Evolutionary conservation across 1,139 yeast genomes (phyloP).

Genomic region (Protomyces lactucae-debilis): DNA sequence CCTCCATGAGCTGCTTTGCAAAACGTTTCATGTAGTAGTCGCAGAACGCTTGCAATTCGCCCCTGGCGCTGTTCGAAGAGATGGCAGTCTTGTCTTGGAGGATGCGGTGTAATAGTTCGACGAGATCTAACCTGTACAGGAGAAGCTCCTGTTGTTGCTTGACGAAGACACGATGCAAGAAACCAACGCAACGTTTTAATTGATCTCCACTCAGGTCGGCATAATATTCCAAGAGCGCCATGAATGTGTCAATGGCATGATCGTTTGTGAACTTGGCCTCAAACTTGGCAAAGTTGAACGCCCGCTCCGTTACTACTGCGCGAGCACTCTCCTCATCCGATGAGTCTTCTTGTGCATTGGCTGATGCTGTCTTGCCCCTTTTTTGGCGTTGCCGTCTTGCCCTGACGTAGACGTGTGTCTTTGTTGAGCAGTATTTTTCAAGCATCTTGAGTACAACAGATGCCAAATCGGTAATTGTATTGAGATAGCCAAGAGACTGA

Average conservation of each 20-base stretch:
- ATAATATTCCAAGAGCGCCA: constrained; percentile 51
- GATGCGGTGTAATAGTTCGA: constrained; percentile 52
- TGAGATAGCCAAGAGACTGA: constrained; percentile 39
- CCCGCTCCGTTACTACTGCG: constrained; percentile 47
- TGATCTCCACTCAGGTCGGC: constrained; percentile 59
- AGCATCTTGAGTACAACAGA: constrained; percentile 63
- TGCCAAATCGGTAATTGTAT: constrained; percentile 60
- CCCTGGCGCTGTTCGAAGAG: constrained; percentile 46
- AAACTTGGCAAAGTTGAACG: constrained; percentile 48
- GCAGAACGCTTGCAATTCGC: constrained; percentile 62
- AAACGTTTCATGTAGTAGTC: constrained; percentile 64
- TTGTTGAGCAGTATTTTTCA: constrained; percentile 61
- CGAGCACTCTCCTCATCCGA: constrained; percentile 39
- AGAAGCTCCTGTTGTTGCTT: constrained; percentile 57
- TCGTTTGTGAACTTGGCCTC: constrained; percentile 38
- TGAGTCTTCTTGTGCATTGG: constrained; percentile 44
- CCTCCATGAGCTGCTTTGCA: constrained; percentile 47
- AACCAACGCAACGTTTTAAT: constrained; percentile 61
- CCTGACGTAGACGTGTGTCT: constrained; percentile 38
- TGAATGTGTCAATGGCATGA: constrained; percentile 48
- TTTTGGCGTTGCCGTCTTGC: constrained; percentile 37
- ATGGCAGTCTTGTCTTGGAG: constrained; percentile 39
- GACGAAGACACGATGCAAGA: constrained; percentile 67
- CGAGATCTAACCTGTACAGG: constrained; percentile 69
- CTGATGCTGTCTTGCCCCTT: constrained; percentile 14